These are phyloP conservation scores for Scedosporium dehoogii DNA, from an alignment of 2,329 filamentous ascomycete species.

Conservation along the genomic window DNA sequence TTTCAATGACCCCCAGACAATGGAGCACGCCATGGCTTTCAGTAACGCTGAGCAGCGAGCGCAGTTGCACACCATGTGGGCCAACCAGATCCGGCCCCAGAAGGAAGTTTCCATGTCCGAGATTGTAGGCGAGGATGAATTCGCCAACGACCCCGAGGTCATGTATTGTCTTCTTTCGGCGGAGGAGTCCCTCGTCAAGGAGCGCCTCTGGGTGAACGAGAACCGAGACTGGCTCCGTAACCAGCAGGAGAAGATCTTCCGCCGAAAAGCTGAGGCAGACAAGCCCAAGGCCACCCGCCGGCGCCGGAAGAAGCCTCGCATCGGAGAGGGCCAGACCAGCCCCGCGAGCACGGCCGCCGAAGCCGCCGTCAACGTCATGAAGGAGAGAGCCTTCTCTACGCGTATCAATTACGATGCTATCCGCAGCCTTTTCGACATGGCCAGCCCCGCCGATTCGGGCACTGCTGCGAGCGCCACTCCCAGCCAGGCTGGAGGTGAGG, in stretches of 20 bases:
- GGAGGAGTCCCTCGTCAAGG: conserved; percentile 71
- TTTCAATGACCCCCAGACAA: conserved; percentile 51
- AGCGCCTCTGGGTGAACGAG: conserved; percentile 86
- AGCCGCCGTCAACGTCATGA: conserved; percentile 57
- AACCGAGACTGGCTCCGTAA: conserved; percentile 89
- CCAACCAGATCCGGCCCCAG: conserved; percentile 35
- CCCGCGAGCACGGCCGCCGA: conserved; percentile 60
- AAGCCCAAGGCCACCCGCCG: conserved; percentile 48
- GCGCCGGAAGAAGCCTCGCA: conserved; percentile 43
- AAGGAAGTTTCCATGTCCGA: conserved; percentile 46
- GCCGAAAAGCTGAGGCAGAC: conserved; percentile 54
- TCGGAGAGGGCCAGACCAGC: conserved; percentile 55
- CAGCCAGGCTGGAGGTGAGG: conserved; percentile 15
- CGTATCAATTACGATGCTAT: conserved; percentile 66
- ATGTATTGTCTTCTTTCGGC: conserved; percentile 64
- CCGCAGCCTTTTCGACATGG: conserved; percentile 43
- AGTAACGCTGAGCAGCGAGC: conserved; percentile 48
- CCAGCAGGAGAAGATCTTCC: conserved; percentile 74
- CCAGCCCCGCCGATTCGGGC: conserved; percentile 12
- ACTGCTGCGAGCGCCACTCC: conserved; percentile 36
- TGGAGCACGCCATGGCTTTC: conserved; percentile 46
- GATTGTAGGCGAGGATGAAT: conserved; percentile 70
- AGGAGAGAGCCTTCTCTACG: conserved; percentile 59
- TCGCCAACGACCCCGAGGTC: conserved; percentile 84
- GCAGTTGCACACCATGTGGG: conserved; percentile 41